Evolutionary conservation across 1,284 basidiomycete genomes (phyloP).

Genomic region (Inonotus hispidus): DNA sequence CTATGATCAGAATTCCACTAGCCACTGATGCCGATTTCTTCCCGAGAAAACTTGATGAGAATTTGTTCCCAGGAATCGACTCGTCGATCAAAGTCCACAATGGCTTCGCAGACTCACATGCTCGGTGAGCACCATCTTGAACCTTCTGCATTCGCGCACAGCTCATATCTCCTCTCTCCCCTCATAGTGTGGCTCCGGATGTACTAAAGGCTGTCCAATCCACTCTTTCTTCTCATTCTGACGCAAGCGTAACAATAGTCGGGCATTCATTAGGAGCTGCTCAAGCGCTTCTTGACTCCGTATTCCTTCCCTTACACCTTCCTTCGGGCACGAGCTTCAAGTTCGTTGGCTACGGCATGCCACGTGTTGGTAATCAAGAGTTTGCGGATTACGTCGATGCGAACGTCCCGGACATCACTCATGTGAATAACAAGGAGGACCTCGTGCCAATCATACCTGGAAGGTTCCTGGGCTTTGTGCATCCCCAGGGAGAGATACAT

Average conservation of each 20-base stretch:
- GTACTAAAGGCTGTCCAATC: slow-evolving; percentile 34
- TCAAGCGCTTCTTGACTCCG: slow-evolving; percentile 41
- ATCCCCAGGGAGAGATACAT: slow-evolving; percentile 29
- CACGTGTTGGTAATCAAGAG: slow-evolving; percentile 31
- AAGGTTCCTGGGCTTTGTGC: slow-evolving; percentile 27
- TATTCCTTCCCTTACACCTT: slow-evolving; percentile 43
- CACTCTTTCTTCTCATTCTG: slow-evolving; percentile 27
- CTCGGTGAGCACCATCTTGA: slow-evolving; percentile 12
- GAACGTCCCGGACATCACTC: slow-evolving; percentile 21
- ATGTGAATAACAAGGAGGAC: slow-evolving; percentile 29
- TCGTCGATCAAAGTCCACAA: slow-evolving; percentile 21
- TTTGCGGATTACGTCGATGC: slow-evolving; percentile 23
- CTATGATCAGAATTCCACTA: slow-evolving; percentile 21
- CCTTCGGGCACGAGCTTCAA: slow-evolving; percentile 33
- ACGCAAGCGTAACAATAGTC: slow-evolving; percentile 31
- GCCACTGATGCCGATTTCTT: slow-evolving; percentile 32
- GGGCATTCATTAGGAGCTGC: slow-evolving; percentile 45
- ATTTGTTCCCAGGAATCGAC: slow-evolving; percentile 23
- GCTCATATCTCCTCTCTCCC: slow-evolving; percentile 6
- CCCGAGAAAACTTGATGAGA: slow-evolving; percentile 24
- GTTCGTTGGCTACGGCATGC: slow-evolving; percentile 38
- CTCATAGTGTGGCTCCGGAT: slow-evolving; percentile 29
- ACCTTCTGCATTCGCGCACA: slow-evolving; percentile 8
- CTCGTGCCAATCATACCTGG: slow-evolving; percentile 30
- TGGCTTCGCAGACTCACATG: slow-evolving; percentile 23